A percentile compares a stretch with the other conserved stretches of the same genome.
These are phyloP conservation scores for Exophiala phaeomuriformis DNA, from an alignment of 2,329 filamentous ascomycete species.

Conservation along the genomic window DNA sequence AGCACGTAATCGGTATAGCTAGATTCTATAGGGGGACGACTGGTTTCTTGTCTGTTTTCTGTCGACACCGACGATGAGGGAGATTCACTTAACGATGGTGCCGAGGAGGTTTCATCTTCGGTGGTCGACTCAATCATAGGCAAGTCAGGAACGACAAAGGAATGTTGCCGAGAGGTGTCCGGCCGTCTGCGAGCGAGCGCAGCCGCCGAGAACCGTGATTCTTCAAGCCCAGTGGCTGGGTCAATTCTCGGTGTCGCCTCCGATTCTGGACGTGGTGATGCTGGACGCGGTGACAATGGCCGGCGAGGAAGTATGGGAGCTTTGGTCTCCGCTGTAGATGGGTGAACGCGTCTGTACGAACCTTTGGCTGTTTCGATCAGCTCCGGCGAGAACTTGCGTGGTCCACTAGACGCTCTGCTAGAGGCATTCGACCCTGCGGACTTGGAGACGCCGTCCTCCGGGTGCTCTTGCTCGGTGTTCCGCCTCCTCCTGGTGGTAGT, in stretches of 20 bases:
- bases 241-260: conserved; percentile 6
- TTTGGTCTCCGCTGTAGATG: conserved; percentile 5
- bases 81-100: conserved; percentile 41
- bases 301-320: conserved; percentile 1
- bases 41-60: conserved; percentile 31
- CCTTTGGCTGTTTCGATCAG: conserved; percentile 73
- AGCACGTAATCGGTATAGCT: conserved; percentile 69
- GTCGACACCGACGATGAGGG: conserved; percentile 30
- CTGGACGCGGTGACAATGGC: conserved; percentile 1
- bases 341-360: conserved; percentile 50
- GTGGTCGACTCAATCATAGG: conserved; percentile 54
- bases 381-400: conserved; percentile 63
- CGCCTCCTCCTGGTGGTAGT: conserved; percentile 44
- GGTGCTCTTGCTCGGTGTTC: neutral
- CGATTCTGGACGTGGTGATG: neutral
- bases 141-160: conserved; percentile 54
- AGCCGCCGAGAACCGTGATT: conserved; percentile 42
- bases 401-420: conserved; percentile 19
- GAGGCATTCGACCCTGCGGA: conserved; percentile 9
- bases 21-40: conserved; percentile 46
- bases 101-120: conserved; percentile 45
- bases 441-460: conserved; percentile 17
- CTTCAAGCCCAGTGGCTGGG: conserved; percentile 25
- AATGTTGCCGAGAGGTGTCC: conserved; percentile 42
- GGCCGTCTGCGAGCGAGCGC: conserved; percentile 34